Evolutionary conservation across 192 early-diverging fungal genomes (phyloP).

Genomic region (Endogone sp.): DNA sequence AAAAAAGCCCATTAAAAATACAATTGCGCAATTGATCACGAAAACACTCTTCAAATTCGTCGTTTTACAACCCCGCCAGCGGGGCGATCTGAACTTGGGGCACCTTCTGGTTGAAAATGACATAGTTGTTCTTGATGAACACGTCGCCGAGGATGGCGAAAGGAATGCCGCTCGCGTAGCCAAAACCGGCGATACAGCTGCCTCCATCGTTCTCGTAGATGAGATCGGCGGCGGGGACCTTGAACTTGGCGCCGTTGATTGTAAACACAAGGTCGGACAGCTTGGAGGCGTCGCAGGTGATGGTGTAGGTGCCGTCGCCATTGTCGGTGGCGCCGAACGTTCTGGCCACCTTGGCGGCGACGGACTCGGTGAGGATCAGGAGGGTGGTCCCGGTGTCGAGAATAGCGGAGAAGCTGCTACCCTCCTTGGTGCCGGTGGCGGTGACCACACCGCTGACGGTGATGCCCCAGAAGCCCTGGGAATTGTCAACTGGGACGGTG

Average conservation of each 20-base stretch:
- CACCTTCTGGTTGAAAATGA: conserved; percentile 31
- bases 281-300: conserved; percentile 19
- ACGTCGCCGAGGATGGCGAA: conserved; percentile 41
- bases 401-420: neutral
- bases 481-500: conserved; percentile 34
- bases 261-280: conserved; percentile 26
- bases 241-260: conserved; percentile 28
- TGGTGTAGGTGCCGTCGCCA: conserved; percentile 22
- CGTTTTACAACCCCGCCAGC: no score
- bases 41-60: no score
- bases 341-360: conserved; percentile 18
- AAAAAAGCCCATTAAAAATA: no score
- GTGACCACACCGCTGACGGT: no score
- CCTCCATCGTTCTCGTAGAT: conserved; percentile 19
- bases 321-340: conserved; percentile 18
- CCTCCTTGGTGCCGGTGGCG: no score
- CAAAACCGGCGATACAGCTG: conserved; percentile 34
- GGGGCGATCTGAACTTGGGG: conserved; percentile 33
- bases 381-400: conserved; percentile 37
- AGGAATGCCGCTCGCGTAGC: conserved; percentile 20
- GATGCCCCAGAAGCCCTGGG: neutral
- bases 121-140: conserved; percentile 47
- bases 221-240: conserved; percentile 35
- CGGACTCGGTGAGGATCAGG: conserved; percentile 22
- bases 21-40: no score